Evolutionary conservation across 495 filamentous ascomycete genomes (phyloP).

Genomic region (Hamigera avellanea): DNA sequence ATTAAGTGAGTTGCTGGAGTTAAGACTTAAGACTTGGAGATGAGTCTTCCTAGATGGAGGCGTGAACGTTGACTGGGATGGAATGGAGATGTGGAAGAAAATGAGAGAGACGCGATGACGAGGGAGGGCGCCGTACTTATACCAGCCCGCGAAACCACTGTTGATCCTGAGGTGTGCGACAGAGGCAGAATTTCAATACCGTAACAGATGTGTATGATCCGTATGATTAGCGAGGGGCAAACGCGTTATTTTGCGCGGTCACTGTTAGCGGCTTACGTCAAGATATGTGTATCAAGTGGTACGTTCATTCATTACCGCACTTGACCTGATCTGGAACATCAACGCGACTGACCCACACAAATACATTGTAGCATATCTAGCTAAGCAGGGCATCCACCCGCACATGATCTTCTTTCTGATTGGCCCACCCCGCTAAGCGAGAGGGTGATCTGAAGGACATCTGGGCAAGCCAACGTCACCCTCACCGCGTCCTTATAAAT

Average conservation of each 20-base stretch:
- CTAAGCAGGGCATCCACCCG: slow-evolving; percentile 8
- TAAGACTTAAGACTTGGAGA: slow-evolving; percentile 11
- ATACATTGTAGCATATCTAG: too few species aligned
- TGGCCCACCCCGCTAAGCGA: slow-evolving; percentile 36
- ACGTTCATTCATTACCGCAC: slow-evolving; percentile 13
- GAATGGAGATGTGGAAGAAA: slow-evolving; percentile 4
- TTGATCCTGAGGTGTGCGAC: slow-evolving; percentile 35
- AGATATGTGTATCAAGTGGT: slow-evolving; percentile 10
- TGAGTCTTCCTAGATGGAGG: too few species aligned
- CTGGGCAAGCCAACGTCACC: slow-evolving; percentile 32
- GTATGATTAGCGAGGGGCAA: slow-evolving; percentile 31
- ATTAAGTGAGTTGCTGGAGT: slow-evolving; percentile 2
- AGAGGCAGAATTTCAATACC: slow-evolving; percentile 40
- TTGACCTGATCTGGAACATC: slow-evolving; percentile 19
- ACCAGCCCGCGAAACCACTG: slow-evolving; percentile 28
- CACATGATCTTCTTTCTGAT: slow-evolving; percentile 25
- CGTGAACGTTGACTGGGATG: too few species aligned
- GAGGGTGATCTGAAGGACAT: slow-evolving; percentile 35
- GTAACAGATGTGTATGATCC: slow-evolving; percentile 34
- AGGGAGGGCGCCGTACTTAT: slow-evolving; percentile 42
- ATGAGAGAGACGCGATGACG: slow-evolving; percentile 29
- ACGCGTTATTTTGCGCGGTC: slow-evolving; percentile 15
- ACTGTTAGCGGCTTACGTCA: slow-evolving; percentile 11
- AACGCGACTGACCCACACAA: background rate
- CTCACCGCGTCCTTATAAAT: slow-evolving; percentile 37